Evolutionary conservation across 768 basidiomycete genomes (phyloP), one percentile per base, ranked within the genome.

Genomic region (Lactarius sp.): DNA sequence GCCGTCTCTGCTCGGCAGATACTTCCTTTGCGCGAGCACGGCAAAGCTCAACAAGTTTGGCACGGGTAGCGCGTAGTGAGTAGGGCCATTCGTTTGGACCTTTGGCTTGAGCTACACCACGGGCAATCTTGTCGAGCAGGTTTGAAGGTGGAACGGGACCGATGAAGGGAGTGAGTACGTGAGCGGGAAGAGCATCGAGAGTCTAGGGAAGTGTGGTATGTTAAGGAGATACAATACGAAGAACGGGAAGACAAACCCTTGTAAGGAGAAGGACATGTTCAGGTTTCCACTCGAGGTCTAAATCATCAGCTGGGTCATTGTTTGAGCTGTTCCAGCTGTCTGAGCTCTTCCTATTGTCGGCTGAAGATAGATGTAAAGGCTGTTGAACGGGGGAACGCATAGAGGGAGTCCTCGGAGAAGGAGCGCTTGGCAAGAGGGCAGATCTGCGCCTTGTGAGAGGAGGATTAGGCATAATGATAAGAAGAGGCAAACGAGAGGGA

Each of bases 261-360:
- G 82, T 76, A 51, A 92, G 81, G 14, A 92, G 75, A 63, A 83
- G 77, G 61, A 85, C 76, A 66, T 92, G 86, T 56, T 92, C 90
- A 50, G 81, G 80, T 70, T 81, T 87, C 90, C 90, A 92, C 58
- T 88, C 87, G 4, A 76, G 83, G 59, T 85, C 83, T 34, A 81
- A 76, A 49, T 88, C 88, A 66, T 85, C 84, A 8, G 79, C 79
- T n/a, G 79, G 77, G 65, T 82, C 83, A 68, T 79, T 78, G 65
- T 84, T 90, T 22, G 90, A 92, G 70, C 87, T 89, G 73, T 86
- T 88, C 90, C 90, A 91, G 73, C 89, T 91, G 73, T 90, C 88
- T 1, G 86, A 85, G 73, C 88, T 90, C 73, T 85, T 87, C 67
- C 90, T 70, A 77, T 75, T 85, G 80, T 72, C 69, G 54, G 69